Percentiles rank a stretch among this genome's conserved stretches.
Evolutionary conservation across 768 basidiomycete genomes (phyloP).

Genomic region (Crassisporium funariophilum): DNA sequence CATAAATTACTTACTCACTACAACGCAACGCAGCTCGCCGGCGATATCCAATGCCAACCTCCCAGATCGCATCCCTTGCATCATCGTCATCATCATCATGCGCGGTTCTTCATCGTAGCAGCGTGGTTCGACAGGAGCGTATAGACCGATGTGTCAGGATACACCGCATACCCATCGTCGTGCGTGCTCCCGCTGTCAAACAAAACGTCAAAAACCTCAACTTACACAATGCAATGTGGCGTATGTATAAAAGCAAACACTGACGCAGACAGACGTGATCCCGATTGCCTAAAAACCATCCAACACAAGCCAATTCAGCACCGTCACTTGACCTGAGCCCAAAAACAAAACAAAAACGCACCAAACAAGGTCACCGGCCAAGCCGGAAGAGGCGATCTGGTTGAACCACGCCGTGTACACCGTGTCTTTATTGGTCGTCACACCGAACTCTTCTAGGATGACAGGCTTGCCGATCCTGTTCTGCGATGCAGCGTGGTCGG

Average conservation of each 20-base stretch:
- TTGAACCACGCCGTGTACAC: slow-evolving; percentile 59
- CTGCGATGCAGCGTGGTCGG: slow-evolving; percentile 57
- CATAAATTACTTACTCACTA: too few relatives aligned
- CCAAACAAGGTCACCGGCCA: slow-evolving; percentile 67
- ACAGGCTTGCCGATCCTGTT: slow-evolving; percentile 58
- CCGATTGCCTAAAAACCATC: slow-evolving; percentile 29
- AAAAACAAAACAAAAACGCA: too few relatives aligned
- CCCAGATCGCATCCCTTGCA: too few relatives aligned
- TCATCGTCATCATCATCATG: too few relatives aligned
- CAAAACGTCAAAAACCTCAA: background rate
- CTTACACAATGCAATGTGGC: background rate
- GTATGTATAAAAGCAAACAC: slow-evolving; percentile 1
- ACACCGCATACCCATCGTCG: slow-evolving; percentile 50
- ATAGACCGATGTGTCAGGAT: slow-evolving; percentile 41
- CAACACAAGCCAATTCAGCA: background rate
- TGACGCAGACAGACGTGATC: slow-evolving; percentile 24
- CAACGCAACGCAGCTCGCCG: too few relatives aligned
- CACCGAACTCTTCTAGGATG: slow-evolving; percentile 67
- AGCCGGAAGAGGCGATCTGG: slow-evolving; percentile 49
- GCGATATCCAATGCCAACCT: too few relatives aligned
- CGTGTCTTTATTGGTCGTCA: slow-evolving; percentile 46
- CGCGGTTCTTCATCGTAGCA: slow-evolving; percentile 43
- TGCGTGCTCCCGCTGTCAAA: slow-evolving; percentile 35
- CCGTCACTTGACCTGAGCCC: background rate
- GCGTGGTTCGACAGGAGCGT: slow-evolving; percentile 34